Percentiles rank a stretch among this genome's conserved stretches.
Conservation (phyloP, 768 basidiomycete genomes). For the Amanita molliuscula region DNA sequence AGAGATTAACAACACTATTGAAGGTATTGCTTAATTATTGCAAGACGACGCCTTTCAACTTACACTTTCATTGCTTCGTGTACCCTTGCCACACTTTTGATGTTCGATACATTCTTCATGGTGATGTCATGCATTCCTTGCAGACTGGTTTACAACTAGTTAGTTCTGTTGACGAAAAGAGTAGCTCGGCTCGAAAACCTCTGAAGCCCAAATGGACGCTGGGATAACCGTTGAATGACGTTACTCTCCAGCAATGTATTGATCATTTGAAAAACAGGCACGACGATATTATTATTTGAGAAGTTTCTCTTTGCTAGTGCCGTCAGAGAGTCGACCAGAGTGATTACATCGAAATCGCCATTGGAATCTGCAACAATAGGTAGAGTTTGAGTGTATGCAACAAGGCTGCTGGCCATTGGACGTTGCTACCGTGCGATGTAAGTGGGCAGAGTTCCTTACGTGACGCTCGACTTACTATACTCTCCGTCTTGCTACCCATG, state of each 20-base stretch:
- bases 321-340: constrained; percentile 51
- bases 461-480: constrained; percentile 48
- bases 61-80: constrained; percentile 81
- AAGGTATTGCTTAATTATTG: not conserved
- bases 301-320: constrained; percentile 41
- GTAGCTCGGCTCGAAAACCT: constrained; percentile 38
- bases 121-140: constrained; percentile 42
- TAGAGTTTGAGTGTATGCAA: constrained; percentile 43
- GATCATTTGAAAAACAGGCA: constrained; percentile 77
- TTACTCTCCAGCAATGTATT: constrained; percentile 65
- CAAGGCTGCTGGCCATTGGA: constrained; percentile 51
- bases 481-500: constrained; percentile 75
- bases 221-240: constrained; percentile 37
- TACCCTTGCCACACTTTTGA: constrained; percentile 82
- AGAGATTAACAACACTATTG: constrained; percentile 56
- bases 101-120: constrained; percentile 48
- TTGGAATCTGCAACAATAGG: constrained; percentile 25
- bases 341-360: constrained; percentile 33
- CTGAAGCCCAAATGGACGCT: constrained; percentile 33
- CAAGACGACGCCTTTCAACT: not conserved
- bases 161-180: constrained; percentile 27
- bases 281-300: constrained; percentile 57
- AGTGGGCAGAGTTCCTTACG: not conserved
- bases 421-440: constrained; percentile 40
- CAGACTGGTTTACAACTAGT: constrained; percentile 32